A percentile compares a stretch with the other conserved stretches of the same genome.
Evolutionary conservation across 163 green algal genomes (phyloP).

Genomic region (Trebouxiophyceae sp.): DNA sequence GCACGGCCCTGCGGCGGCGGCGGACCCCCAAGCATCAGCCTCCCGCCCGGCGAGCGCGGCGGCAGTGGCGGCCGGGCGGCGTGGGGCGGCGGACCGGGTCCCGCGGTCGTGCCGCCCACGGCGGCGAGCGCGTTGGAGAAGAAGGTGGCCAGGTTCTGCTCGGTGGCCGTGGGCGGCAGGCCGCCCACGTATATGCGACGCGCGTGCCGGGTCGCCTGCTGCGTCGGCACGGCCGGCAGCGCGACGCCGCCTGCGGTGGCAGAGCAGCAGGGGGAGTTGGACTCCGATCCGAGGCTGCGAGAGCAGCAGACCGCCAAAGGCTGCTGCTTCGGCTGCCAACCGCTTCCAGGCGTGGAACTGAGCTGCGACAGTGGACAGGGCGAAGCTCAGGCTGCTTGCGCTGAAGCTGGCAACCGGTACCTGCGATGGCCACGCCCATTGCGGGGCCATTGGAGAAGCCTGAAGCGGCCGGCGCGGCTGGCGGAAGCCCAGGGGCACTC

Average conservation of each 20-base stretch:
- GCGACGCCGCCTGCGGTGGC: neutral
- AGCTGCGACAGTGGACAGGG: neutral
- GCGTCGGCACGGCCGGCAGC: constrained; percentile 27
- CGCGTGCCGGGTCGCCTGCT: constrained; percentile 90
- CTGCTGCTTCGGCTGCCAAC: neutral
- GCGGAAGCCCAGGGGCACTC: neutral
- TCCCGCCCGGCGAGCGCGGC: too few species aligned
- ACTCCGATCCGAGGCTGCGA: neutral
- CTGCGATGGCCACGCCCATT: neutral
- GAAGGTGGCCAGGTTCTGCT: constrained; percentile 81
- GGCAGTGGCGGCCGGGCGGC: too few species aligned
- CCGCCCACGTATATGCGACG: constrained; percentile 91
- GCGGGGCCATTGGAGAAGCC: constrained; percentile 1
- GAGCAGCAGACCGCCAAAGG: too few species aligned
- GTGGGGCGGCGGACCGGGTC: constrained; percentile 44
- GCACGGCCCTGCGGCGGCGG: constrained; percentile 35
- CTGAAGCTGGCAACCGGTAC: too few species aligned
- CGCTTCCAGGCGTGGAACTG: neutral
- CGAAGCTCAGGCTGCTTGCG: neutral
- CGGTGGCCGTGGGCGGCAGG: constrained; percentile 74
- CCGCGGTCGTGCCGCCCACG: constrained; percentile 80
- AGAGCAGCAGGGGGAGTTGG: neutral
- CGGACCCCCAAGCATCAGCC: too few species aligned
- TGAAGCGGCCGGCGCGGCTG: constrained; percentile 2
- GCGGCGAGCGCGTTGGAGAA: constrained; percentile 87